phyloP scores from a whole-genome alignment of 2,329 filamentous ascomycete genomes.

The Blumeriella jaapii region DNA sequence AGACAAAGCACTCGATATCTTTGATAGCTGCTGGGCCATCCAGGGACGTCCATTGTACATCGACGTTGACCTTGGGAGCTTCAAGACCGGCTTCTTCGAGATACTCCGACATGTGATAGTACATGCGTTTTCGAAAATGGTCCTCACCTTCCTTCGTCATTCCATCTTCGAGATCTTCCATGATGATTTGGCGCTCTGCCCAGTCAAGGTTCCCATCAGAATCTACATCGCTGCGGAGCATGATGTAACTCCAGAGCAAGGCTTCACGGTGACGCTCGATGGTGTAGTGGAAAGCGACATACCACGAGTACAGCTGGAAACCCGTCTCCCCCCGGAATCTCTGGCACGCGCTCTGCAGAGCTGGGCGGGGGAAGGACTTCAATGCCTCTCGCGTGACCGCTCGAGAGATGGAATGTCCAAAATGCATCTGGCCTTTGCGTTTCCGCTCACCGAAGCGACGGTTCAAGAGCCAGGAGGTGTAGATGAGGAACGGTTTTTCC shows the following conservation, averaged over 20 bases:
- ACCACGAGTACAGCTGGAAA: slow-evolving; percentile 35
- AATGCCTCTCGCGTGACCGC: slow-evolving; percentile 31
- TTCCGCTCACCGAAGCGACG: slow-evolving; percentile 34
- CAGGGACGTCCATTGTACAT: slow-evolving; percentile 32
- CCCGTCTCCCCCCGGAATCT: slow-evolving; percentile 32
- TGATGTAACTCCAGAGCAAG: slow-evolving; percentile 33
- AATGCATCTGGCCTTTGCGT: slow-evolving; percentile 33
- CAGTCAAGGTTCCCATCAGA: slow-evolving; percentile 31
- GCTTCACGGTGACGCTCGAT: slow-evolving; percentile 34
- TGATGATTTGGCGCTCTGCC: slow-evolving; percentile 29
- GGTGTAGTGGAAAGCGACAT: slow-evolving; percentile 32
- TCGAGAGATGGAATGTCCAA: slow-evolving; percentile 32
- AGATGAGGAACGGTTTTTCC: slow-evolving; percentile 34
- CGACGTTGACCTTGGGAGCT: slow-evolving; percentile 30
- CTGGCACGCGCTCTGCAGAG: slow-evolving; percentile 30
- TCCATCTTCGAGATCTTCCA: slow-evolving; percentile 29
- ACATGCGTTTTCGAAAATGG: slow-evolving; percentile 29
- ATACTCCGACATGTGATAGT: slow-evolving; percentile 28
- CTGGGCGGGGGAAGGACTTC: slow-evolving; percentile 31
- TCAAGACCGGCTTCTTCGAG: slow-evolving; percentile 31
- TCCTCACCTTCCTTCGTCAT: slow-evolving; percentile 27
- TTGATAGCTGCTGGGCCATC: slow-evolving; percentile 32
- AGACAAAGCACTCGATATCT: slow-evolving; percentile 31
- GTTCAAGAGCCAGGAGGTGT: slow-evolving; percentile 34
- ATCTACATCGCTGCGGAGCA: slow-evolving; percentile 30